phyloP scores from a whole-genome alignment of 768 basidiomycete species.

The Hortiboletus campestris region DNA sequence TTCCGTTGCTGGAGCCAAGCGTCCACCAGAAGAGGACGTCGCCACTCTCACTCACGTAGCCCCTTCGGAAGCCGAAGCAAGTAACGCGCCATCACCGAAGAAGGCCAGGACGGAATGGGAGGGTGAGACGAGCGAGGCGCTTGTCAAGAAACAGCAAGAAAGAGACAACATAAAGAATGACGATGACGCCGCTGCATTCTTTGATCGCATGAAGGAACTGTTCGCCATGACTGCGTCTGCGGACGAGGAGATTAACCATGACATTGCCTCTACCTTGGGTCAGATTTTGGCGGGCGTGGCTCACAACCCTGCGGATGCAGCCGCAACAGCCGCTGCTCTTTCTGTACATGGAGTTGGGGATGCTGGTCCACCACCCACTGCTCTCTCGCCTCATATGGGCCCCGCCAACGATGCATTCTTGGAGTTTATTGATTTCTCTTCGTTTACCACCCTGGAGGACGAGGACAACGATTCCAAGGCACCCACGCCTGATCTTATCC shows the following conservation, averaged over 20 bases:
- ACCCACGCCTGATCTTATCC: conserved; percentile 71
- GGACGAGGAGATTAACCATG: conserved; percentile 39
- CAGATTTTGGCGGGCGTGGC: conserved; percentile 61
- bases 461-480: conserved; percentile 67
- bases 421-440: conserved; percentile 69
- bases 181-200: conserved; percentile 61
- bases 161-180: conserved; percentile 55
- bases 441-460: conserved; percentile 48
- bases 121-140: conserved; percentile 50
- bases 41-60: conserved; percentile 29
- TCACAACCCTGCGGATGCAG: conserved; percentile 37
- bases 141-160: conserved; percentile 41
- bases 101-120: conserved; percentile 73
- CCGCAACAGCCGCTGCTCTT: conserved; percentile 29
- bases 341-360: conserved; percentile 28
- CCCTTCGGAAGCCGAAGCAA: conserved; percentile 29
- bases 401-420: conserved; percentile 39
- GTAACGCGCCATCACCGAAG: conserved; percentile 68
- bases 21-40: conserved; percentile 35
- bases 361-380: conserved; percentile 31
- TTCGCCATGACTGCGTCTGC: conserved; percentile 47
- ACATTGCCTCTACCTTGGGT: conserved; percentile 61
- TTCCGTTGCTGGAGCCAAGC: conserved; percentile 33
- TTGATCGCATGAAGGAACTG: conserved; percentile 63
- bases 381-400: conserved; percentile 34